Base-by-base conservation (phyloP, 1,284 basidiomycete genomes). In the Malassezia slooffiae region DNA sequence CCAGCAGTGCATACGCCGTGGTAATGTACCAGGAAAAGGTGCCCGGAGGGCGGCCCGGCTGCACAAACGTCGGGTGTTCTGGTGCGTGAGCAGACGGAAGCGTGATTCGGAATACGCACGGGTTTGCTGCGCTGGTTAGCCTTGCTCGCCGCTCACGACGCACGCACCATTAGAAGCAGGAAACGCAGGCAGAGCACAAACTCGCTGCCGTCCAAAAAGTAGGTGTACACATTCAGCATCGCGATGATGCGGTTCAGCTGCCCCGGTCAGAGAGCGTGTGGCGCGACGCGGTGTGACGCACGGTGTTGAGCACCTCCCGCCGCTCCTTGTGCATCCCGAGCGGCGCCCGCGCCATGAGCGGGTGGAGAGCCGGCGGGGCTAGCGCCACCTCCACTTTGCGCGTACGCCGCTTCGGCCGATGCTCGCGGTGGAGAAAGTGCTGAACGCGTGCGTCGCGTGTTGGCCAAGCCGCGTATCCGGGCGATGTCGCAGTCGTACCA, bases 401-500 rank as follows among this genome's bases (percentile, higher is more conserved):
- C n/a, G n/a, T n/a, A n/a, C n/a, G n/a, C n/a, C n/a, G n/a, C n/a
- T n/a, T n/a, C n/a, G n/a, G n/a, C n/a, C n/a, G n/a, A n/a, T n/a
- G n/a, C n/a, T n/a, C n/a, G n/a, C n/a, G n/a, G n/a, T n/a, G n/a
- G n/a, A n/a, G n/a, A n/a, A n/a, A n/a, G n/a, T n/a, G n/a, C n/a
- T n/a, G n/a, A n/a, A n/a, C n/a, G n/a, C n/a, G n/a, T n/a, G n/a
- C n/a, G n/a, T n/a, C n/a, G n/a, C n/a, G n/a, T n/a, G n/a, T n/a
- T n/a, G n/a, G n/a, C n/a, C n/a, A n/a, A n/a, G n/a, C n/a, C n/a
- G n/a, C n/a, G n/a, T n/a, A n/a, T n/a, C n/a, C n/a, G n/a, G n/a
- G 22, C 10, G 30, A 48, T 48, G 46, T 42, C 46, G 17, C 46
- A 48, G 36, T 15, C 46, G 36, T 43, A n/a, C 40, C 27, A 48